Evolutionary conservation across 2,329 filamentous ascomycete species (phyloP), one percentile per base, ranked within the genome.

Genomic region (Microsporum audouinii): DNA sequence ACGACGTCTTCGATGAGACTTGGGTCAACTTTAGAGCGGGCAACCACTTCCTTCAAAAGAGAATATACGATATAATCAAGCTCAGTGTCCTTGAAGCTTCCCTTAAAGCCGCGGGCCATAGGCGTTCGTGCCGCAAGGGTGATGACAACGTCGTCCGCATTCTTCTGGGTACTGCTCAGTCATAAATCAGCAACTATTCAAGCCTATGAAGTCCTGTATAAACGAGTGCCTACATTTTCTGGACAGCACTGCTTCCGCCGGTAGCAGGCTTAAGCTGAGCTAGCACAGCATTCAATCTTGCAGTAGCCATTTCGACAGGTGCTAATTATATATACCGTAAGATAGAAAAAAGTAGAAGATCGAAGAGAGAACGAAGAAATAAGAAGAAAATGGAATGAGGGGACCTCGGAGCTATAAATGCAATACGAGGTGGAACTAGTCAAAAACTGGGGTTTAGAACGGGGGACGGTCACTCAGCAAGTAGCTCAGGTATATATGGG

Each of bases 61-160:
- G 90, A 85, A 72, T 91, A 90, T 63, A 95, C 74, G 61, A 99
- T 80, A 75, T 87, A 92, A 75, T 99, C 94, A 65, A 97, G 84
- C 45, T 82, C 83, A 4, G 91, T 95, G 74, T 99, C 92, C 80
- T 96, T 97, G 80, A 99, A 88, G 47, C 91, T 90, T 66, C 94
- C 92, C 82, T 96, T 96, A 73, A 82, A 82, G 59, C 84, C 91
- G 79, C 96, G 97, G 71, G 87, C 82, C 64, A 99, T 82, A 0
- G 94, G 91, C 33, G 92, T 96, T 61, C 94, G 88, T 69, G 91
- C 80, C 33, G 92, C 92, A 62, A 95, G 84, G 5, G 94, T 99
- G 71, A 97, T 96, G 73, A 99, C 94, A 60, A 99, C 82, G 79
- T 99, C 94, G 73, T 97, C 92, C 67, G 91, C 84, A 75, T 95